Percentiles rank a stretch among this genome's conserved stretches.
Conservation (phyloP, 176 grass and related monocot species). For the Typha latifolia region DNA sequence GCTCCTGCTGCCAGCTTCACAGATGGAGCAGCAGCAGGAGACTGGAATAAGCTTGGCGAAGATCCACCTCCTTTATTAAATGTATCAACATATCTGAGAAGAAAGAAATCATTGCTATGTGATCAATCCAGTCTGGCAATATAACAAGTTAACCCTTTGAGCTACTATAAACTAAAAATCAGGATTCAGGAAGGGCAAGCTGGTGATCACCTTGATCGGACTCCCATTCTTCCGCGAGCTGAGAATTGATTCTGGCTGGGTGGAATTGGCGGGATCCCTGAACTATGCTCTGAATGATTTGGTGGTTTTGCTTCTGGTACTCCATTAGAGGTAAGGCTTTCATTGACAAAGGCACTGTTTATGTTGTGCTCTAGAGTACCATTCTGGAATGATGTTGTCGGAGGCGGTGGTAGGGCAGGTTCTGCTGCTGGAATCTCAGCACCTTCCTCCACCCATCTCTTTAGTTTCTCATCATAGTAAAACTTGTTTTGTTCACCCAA, state of each 20-base stretch:
- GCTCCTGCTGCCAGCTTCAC: constrained; percentile 42
- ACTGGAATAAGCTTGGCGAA: constrained; percentile 42
- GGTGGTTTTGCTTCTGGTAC: constrained; percentile 26
- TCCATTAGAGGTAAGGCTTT: constrained; percentile 36
- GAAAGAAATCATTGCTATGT: constrained; percentile 13
- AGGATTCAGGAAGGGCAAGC: not conserved
- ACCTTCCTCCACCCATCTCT: constrained; percentile 97
- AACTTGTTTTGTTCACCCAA: constrained; percentile 90
- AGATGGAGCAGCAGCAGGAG: constrained; percentile 47
- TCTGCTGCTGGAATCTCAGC: constrained; percentile 56
- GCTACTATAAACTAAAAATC: no score
- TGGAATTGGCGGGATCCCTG: constrained; percentile 71
- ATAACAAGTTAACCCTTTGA: not conserved
- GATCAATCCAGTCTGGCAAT: not conserved
- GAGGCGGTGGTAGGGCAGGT: constrained; percentile 66
- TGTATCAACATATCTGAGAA: constrained; percentile 80
- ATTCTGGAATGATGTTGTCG: constrained; percentile 62
- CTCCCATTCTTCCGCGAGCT: constrained; percentile 67
- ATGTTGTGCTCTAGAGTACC: constrained; percentile 53
- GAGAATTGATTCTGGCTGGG: constrained; percentile 93
- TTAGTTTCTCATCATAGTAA: constrained; percentile 90
- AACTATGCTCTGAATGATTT: constrained; percentile 30
- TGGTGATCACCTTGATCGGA: constrained; percentile 63
- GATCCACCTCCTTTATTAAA: constrained; percentile 65
- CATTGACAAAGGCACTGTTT: constrained; percentile 32